A percentile compares a stretch with the other conserved stretches of the same genome.
Evolutionary conservation across 306 rosid genomes (phyloP).

Genomic region (Quercus suber): DNA sequence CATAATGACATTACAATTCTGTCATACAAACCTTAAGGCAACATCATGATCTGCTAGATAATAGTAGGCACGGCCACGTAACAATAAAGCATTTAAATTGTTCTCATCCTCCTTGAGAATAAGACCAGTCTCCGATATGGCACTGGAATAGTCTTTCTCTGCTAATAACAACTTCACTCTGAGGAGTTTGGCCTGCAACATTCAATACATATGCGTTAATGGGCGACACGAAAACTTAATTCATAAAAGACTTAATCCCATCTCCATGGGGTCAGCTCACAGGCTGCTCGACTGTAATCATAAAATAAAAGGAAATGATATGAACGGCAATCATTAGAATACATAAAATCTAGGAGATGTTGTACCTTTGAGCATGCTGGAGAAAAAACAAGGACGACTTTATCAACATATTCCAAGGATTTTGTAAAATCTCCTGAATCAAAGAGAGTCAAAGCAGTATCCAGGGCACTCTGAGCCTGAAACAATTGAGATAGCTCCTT

Average conservation of each 20-base stretch:
- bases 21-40: slow-evolving; percentile 67
- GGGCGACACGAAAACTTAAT: slow-evolving; percentile 7
- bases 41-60: slow-evolving; percentile 98
- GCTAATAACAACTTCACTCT: slow-evolving; percentile 73
- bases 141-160: slow-evolving; percentile 72
- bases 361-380: slow-evolving; percentile 77
- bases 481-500: slow-evolving; percentile 92
- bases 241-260: slow-evolving; percentile 13
- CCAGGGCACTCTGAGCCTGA: slow-evolving; percentile 83
- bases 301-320: slow-evolving; percentile 14
- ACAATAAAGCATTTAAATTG: slow-evolving; percentile 77
- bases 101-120: slow-evolving; percentile 90
- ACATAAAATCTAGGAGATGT: not conserved
- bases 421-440: slow-evolving; percentile 59
- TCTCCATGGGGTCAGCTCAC: slow-evolving; percentile 11
- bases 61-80: slow-evolving; percentile 94
- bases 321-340: not conserved
- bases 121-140: slow-evolving; percentile 73
- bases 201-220: slow-evolving; percentile 21
- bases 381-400: slow-evolving; percentile 95
- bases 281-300: slow-evolving; percentile 6
- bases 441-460: slow-evolving; percentile 68
- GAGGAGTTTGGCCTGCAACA: slow-evolving; percentile 79
- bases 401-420: slow-evolving; percentile 83
- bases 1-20: slow-evolving; percentile 7